Percentiles rank a stretch among this genome's conserved stretches.
Conservation (phyloP, 768 basidiomycete species). For the Amanita jacksonii region DNA sequence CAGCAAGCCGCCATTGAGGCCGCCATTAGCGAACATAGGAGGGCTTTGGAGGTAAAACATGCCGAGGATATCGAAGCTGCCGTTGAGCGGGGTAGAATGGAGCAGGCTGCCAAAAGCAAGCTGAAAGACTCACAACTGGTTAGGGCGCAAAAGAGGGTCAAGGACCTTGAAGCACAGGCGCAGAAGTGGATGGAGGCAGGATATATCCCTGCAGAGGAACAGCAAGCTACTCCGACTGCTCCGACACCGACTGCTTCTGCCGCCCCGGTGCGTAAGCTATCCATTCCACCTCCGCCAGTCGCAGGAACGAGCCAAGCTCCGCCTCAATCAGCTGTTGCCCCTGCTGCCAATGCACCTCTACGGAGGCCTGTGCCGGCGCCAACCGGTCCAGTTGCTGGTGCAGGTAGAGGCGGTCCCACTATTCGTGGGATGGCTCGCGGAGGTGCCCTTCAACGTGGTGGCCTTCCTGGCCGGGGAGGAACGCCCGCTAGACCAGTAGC, state of each 20-base stretch:
- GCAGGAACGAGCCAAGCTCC: neutral
- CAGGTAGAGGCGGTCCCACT: constrained; percentile 27
- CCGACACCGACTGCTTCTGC: constrained; percentile 14
- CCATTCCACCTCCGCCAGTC: constrained; percentile 13
- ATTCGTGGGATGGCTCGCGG: constrained; percentile 26
- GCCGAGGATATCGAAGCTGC: constrained; percentile 53
- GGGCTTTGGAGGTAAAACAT: constrained; percentile 35
- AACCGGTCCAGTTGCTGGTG: constrained; percentile 18
- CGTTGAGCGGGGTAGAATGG: constrained; percentile 60
- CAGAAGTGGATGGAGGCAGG: constrained; percentile 46
- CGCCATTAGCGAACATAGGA: constrained; percentile 41
- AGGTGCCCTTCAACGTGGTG: constrained; percentile 15
- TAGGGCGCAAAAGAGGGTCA: constrained; percentile 48
- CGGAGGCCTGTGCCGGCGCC: constrained; percentile 5
- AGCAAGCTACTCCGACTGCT: constrained; percentile 12
- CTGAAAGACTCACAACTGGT: constrained; percentile 67
- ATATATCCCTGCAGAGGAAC: constrained; percentile 27
- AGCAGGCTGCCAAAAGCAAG: constrained; percentile 49
- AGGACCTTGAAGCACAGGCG: constrained; percentile 60
- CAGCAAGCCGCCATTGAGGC: constrained; percentile 34
- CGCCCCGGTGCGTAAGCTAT: constrained; percentile 11
- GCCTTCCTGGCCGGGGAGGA: constrained; percentile 8
- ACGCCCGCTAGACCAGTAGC: constrained; percentile 15
- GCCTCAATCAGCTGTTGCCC: constrained; percentile 14
- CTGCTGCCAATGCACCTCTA: constrained; percentile 12